Evolutionary conservation across 2,329 filamentous ascomycete genomes (phyloP).

Genomic region (Gaeumannomyces tritici): DNA sequence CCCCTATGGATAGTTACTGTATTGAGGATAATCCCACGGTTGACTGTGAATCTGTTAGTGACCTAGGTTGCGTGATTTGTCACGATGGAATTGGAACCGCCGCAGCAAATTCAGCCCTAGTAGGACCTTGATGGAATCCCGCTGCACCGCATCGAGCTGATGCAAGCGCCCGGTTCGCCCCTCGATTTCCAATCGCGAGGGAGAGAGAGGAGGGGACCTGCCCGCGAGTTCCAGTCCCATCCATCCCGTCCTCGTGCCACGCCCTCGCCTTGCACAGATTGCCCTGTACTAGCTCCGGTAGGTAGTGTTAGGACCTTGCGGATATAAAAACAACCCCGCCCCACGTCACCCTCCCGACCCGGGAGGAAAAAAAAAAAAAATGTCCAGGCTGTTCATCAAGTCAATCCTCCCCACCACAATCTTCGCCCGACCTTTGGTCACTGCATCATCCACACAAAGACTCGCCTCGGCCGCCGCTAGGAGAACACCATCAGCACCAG

Average conservation of each 20-base stretch:
- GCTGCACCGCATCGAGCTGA: background rate
- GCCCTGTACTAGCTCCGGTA: no score
- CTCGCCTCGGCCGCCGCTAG: background rate
- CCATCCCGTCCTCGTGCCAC: background rate
- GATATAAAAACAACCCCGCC: background rate
- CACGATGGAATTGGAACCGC: background rate
- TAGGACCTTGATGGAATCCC: no score
- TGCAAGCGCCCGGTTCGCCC: no score
- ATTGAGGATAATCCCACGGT: fast-evolving
- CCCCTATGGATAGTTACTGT: no score
- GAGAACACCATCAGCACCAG: background rate
- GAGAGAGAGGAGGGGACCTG: background rate
- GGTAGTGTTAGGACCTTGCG: background rate
- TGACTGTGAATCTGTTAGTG: background rate
- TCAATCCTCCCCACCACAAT: background rate
- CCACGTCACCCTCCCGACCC: background rate
- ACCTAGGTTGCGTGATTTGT: background rate
- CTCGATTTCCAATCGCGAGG: background rate
- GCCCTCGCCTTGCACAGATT: no score
- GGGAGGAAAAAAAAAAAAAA: background rate
- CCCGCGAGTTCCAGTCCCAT: background rate
- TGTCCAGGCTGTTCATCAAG: background rate
- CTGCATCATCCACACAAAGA: background rate
- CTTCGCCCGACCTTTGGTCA: background rate
- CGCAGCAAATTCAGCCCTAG: no score